phyloP scores from a whole-genome alignment of 306 rosid species.

The Trifolium fragiferum region DNA sequence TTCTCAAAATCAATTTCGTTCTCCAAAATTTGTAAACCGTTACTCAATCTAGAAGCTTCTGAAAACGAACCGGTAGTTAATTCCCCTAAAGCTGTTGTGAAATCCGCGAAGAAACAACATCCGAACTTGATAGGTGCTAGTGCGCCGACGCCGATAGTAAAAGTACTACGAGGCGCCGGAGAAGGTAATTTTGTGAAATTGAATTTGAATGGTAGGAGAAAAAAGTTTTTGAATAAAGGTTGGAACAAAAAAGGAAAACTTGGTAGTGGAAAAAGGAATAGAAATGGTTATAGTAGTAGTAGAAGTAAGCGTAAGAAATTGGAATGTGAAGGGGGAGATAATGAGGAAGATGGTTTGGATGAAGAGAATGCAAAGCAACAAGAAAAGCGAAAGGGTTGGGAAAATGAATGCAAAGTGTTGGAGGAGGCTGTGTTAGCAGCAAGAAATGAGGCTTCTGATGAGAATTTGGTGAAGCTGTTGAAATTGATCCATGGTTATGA shows the following conservation, averaged over 20 bases:
- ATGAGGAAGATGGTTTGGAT: conserved; percentile 55
- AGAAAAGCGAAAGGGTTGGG: conserved; percentile 45
- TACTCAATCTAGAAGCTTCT: conserved; percentile 46
- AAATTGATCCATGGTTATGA: conserved; percentile 65
- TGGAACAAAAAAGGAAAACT: conserved; percentile 45
- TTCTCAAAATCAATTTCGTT: conserved; percentile 66
- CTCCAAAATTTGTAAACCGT: conserved; percentile 61
- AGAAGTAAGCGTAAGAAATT: conserved; percentile 39
- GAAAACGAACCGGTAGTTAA: conserved; percentile 37
- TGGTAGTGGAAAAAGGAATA: conserved; percentile 46
- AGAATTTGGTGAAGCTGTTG: conserved; percentile 69
- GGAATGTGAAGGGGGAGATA: conserved; percentile 40
- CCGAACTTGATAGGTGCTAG: conserved; percentile 70
- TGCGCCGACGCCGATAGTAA: conserved; percentile 52
- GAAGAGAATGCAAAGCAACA: conserved; percentile 31
- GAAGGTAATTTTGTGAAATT: conserved; percentile 89
- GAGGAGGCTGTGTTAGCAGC: conserved; percentile 58
- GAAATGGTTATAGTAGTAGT: conserved; percentile 34
- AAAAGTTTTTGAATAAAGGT: conserved; percentile 60
- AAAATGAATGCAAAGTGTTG: conserved; percentile 42
- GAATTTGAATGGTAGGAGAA: conserved; percentile 59
- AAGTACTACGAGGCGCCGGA: conserved; percentile 49
- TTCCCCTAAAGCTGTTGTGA: conserved; percentile 23
- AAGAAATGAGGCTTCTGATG: conserved; percentile 63
- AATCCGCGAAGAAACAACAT: conserved; percentile 43